Evolutionary conservation across 2,329 filamentous ascomycete species (phyloP), one percentile per base, ranked within the genome.

Genomic region (Calonectria henricotiae): DNA sequence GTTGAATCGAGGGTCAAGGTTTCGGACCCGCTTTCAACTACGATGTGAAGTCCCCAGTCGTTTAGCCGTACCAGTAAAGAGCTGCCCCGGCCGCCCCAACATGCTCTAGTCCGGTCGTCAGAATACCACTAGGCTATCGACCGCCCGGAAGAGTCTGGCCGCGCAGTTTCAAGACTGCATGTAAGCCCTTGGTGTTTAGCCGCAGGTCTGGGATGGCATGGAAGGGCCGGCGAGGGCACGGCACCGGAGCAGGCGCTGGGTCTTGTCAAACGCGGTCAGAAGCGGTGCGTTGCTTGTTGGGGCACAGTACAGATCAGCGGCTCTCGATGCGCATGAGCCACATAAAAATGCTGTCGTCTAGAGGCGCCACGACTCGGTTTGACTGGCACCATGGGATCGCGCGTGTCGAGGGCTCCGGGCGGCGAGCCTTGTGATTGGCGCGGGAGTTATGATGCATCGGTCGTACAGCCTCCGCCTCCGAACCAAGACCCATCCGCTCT

Each of bases 61-160:
- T 63, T 77, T 77, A 78, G 75, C 76, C 76, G 76, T 78, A 58
- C 76, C 76, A 78, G 76, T 78, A 60, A 78, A 72, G 75, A 78
- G 71, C 65, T 68, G 67, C 69, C 61, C 68, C 68, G 62, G 62
- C 55, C 43, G 69, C 68, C 65, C 74, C 69, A 70, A 68, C 63
- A 37, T 47, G 63, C 68, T 73, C 70, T 74, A 75, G 70, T 63
- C 72, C 66, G 54, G 44, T 70, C 71, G 76, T 73, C 41, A 74
- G 70, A 77, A 76, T 74, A 69, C 69, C 73, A 69, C 66, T 73
- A 58, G 58, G 41, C 62, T 58, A 32, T 58, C 23, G n/a, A 46
- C 30, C 65, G 46, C 41, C 65, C 35, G 44, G 55, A 55, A 49
- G 55, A 62, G 60, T 39, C 27, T 64, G 49, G 49, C 32, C 44